Percentiles rank a stretch among this genome's conserved stretches.
phyloP scores from a whole-genome alignment of 345 rosid genomes.

The Draba incana region DNA sequence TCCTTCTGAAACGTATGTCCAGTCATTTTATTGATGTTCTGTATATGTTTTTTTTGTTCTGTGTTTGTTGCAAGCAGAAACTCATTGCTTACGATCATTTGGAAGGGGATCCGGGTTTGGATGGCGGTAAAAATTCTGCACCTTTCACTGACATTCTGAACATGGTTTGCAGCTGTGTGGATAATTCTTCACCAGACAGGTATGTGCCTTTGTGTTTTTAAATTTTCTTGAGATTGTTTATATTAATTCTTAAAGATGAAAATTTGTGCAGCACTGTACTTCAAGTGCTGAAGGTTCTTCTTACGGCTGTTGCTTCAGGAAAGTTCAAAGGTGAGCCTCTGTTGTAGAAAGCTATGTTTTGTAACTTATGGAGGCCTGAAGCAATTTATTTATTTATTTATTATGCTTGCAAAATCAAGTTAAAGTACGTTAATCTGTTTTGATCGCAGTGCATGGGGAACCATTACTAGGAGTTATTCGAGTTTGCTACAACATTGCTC shows the following conservation, averaged over 20 bases:
- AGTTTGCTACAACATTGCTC: constrained; percentile 96
- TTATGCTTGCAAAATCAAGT: constrained; percentile 22
- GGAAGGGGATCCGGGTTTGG: constrained; percentile 98
- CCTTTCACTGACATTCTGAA: constrained; percentile 85
- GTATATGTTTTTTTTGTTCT: constrained; percentile 28
- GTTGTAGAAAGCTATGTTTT: constrained; percentile 29
- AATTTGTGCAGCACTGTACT: constrained; percentile 77
- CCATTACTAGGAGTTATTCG: constrained; percentile 95
- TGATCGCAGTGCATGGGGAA: constrained; percentile 87
- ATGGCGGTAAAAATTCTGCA: constrained; percentile 79
- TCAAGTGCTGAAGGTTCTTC: constrained; percentile 94
- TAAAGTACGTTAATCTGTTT: constrained; percentile 15
- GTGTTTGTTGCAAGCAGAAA: constrained; percentile 57
- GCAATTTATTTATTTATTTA: background rate
- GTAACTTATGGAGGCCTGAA: constrained; percentile 18
- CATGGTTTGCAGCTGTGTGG: constrained; percentile 88
- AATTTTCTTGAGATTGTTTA: constrained; percentile 27
- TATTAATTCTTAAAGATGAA: constrained; percentile 38
- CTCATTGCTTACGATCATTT: constrained; percentile 94
- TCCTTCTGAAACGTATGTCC: constrained; percentile 3
- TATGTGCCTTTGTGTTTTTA: constrained; percentile 39
- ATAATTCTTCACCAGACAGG: constrained; percentile 97
- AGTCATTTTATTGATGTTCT: constrained; percentile 22
- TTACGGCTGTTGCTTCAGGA: constrained; percentile 91
- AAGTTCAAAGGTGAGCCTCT: constrained; percentile 81